Conservation (phyloP, 1,284 basidiomycete species). For the Gymnopus androsaceus region DNA sequence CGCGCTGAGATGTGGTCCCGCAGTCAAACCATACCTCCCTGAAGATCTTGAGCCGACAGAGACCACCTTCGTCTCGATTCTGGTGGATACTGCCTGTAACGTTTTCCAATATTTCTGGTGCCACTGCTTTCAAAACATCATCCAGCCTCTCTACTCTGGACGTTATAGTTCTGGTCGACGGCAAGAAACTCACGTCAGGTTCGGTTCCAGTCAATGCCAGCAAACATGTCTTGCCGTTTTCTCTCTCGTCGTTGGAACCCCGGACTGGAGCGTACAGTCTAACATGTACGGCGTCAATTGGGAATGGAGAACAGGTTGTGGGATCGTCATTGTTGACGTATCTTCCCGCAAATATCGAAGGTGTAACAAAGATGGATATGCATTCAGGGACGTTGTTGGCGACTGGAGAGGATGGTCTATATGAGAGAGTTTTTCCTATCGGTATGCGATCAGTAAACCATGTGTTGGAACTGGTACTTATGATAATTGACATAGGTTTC, state of each 20-base stretch:
- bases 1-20: slow-evolving; percentile 69
- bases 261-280: too few species aligned
- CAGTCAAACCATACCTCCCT: slow-evolving; percentile 67
- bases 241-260: too few species aligned
- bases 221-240: slow-evolving; percentile 52
- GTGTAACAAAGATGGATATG: too few species aligned
- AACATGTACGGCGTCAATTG: too few species aligned
- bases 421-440: slow-evolving; percentile 67
- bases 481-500: too few species aligned
- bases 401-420: slow-evolving; percentile 48
- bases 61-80: slow-evolving; percentile 38
- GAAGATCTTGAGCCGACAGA: slow-evolving; percentile 43
- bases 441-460: too few species aligned
- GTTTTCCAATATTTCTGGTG: slow-evolving; percentile 46
- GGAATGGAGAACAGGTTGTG: too few species aligned
- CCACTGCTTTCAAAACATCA: slow-evolving; percentile 45
- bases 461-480: too few species aligned
- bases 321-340: too few species aligned
- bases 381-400: slow-evolving; percentile 65
- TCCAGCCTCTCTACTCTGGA: slow-evolving; percentile 28
- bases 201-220: slow-evolving; percentile 55
- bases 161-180: slow-evolving; percentile 46
- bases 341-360: too few species aligned
- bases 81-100: slow-evolving; percentile 64
- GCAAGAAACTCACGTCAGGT: slow-evolving; percentile 39